phyloP scores from a whole-genome alignment of 1,139 yeast species.

The Chernovozyma sophiae-reginae region DNA sequence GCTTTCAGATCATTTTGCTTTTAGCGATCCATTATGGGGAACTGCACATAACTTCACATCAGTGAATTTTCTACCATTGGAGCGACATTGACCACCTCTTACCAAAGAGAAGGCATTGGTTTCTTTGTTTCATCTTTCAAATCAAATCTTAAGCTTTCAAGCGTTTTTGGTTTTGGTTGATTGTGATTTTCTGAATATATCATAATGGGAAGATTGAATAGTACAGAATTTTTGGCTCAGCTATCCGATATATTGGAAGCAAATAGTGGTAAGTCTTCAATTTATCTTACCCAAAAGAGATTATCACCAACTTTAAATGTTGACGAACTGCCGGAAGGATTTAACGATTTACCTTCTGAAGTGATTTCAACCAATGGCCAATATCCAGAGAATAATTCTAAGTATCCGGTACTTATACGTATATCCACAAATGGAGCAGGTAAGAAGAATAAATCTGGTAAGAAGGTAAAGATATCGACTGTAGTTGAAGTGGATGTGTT shows the following conservation, averaged over 20 bases:
- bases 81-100: no score
- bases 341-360: constrained; percentile 35
- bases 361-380: constrained; percentile 21
- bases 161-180: no score
- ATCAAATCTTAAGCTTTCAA: no score
- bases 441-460: constrained; percentile 18
- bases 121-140: no score
- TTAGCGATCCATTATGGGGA: no score
- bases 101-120: no score
- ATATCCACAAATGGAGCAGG: constrained; percentile 53
- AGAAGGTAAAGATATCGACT: constrained; percentile 58
- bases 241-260: constrained; percentile 23
- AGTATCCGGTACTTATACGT: constrained; percentile 51
- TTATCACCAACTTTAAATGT: constrained; percentile 25
- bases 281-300: constrained; percentile 43
- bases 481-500: constrained; percentile 54
- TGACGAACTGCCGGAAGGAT: constrained; percentile 9
- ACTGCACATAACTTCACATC: no score
- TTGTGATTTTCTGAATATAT: no score
- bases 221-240: constrained; percentile 33
- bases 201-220: constrained; percentile 40
- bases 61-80: no score
- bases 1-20: no score
- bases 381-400: constrained; percentile 13
- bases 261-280: constrained; percentile 38